Percentiles rank a stretch among this genome's conserved stretches.
Conservation (phyloP, 768 basidiomycete species). For the Lactarius hatsudake region DNA sequence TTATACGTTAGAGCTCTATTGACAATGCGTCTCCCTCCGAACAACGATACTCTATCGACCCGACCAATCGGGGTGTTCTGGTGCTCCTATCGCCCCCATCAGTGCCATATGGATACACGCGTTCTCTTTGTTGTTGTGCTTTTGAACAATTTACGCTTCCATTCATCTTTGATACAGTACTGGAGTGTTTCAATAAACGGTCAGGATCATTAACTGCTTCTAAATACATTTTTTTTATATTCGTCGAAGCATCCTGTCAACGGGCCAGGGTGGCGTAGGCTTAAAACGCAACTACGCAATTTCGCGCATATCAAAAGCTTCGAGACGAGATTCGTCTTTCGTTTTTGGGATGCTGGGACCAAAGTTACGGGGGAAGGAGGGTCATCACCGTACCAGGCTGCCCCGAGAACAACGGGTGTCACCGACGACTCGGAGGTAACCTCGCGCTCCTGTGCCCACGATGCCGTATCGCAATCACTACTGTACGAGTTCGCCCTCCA, state of each 20-base stretch:
- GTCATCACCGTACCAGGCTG: neutral
- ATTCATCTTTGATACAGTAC: neutral
- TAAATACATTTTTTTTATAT: too few relatives aligned
- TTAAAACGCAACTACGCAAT: too few relatives aligned
- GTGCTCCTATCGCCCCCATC: neutral
- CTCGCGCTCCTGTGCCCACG: neutral
- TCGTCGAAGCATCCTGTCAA: too few relatives aligned
- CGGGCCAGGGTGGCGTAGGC: neutral
- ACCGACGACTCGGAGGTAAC: neutral
- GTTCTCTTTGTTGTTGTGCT: neutral
- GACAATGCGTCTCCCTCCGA: neutral
- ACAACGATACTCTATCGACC: too few relatives aligned
- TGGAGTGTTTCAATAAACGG: too few relatives aligned
- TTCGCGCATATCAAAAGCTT: neutral
- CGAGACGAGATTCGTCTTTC: neutral
- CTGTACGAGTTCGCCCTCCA: neutral
- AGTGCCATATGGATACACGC: too few relatives aligned
- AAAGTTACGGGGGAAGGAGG: neutral
- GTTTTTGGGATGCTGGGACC: neutral
- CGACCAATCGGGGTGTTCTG: neutral
- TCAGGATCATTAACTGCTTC: too few relatives aligned
- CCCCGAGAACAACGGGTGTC: neutral
- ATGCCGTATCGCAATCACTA: neutral
- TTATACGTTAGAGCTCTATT: neutral
- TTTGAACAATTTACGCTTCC: neutral